phyloP scores from a whole-genome alignment of 2,329 filamentous ascomycete species.

The Venturia effusa region DNA sequence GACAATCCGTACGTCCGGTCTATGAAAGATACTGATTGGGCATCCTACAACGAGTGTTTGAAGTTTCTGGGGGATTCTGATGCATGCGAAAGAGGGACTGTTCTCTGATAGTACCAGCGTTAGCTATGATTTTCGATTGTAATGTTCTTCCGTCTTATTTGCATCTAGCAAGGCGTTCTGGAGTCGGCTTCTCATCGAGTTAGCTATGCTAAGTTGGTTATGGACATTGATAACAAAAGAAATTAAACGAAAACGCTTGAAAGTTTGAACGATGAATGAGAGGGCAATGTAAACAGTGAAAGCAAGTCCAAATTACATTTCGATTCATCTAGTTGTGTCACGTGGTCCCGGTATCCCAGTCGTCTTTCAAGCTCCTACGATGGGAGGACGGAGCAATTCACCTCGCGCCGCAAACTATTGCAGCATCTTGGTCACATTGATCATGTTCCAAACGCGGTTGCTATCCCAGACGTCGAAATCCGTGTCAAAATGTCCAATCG shows the following conservation, averaged over 20 bases:
- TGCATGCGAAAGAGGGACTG: not conserved
- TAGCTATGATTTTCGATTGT: not conserved
- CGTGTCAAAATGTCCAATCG: slow-evolving; percentile 36
- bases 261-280: not conserved
- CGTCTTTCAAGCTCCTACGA: not conserved
- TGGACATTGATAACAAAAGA: not conserved
- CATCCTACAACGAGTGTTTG: slow-evolving; percentile 10
- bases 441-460: slow-evolving; percentile 58
- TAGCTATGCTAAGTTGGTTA: not conserved
- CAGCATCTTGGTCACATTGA: not conserved
- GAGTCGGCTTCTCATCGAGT: not conserved
- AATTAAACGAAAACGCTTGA: not conserved
- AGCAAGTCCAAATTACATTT: not conserved
- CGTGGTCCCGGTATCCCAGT: not conserved
- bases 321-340: not conserved
- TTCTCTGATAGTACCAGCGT: not conserved
- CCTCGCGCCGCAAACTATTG: not conserved
- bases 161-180: not conserved
- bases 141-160: not conserved
- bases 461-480: slow-evolving; percentile 41
- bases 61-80: slow-evolving; percentile 1
- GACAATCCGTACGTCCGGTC: slow-evolving; percentile 12
- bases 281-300: not conserved
- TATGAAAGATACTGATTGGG: slow-evolving; percentile 11
- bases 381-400: not conserved